phyloP scores from a whole-genome alignment of 306 rosid genomes.

The Alnus rubra region DNA sequence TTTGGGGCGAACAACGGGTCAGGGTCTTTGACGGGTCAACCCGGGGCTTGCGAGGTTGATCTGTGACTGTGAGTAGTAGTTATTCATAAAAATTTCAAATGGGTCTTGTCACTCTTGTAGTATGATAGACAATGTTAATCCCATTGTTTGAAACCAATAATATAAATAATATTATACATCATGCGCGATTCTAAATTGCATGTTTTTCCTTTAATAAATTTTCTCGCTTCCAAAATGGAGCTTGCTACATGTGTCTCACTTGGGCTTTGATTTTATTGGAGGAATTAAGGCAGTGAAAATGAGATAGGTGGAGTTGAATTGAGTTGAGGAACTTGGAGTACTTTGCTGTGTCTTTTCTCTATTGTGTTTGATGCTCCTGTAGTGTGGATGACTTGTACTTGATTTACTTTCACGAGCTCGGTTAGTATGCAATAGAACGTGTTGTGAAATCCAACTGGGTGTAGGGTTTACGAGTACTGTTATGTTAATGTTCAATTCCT shows the following conservation, averaged over 20 bases:
- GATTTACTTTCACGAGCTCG: too few species aligned
- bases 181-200: not conserved
- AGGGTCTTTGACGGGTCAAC: conserved; percentile 23
- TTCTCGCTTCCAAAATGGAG: not conserved
- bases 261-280: not conserved
- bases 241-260: not conserved
- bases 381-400: too few species aligned
- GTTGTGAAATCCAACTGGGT: not conserved
- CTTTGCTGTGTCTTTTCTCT: not conserved
- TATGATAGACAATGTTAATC: not conserved
- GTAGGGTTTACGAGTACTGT: not conserved
- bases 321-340: not conserved
- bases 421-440: too few species aligned
- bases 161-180: not conserved
- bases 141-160: not conserved
- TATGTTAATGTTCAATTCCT: not conserved
- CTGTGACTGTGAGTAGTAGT: not conserved
- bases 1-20: conserved; percentile 10
- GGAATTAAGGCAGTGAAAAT: not conserved
- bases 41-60: conserved; percentile 14
- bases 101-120: not conserved
- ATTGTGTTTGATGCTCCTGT: not conserved
- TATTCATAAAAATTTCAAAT: not conserved
- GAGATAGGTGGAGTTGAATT: not conserved
- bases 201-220: not conserved